Evolutionary conservation across 2,329 filamentous ascomycete genomes (phyloP).

Genomic region (Monosporascus sp.): DNA sequence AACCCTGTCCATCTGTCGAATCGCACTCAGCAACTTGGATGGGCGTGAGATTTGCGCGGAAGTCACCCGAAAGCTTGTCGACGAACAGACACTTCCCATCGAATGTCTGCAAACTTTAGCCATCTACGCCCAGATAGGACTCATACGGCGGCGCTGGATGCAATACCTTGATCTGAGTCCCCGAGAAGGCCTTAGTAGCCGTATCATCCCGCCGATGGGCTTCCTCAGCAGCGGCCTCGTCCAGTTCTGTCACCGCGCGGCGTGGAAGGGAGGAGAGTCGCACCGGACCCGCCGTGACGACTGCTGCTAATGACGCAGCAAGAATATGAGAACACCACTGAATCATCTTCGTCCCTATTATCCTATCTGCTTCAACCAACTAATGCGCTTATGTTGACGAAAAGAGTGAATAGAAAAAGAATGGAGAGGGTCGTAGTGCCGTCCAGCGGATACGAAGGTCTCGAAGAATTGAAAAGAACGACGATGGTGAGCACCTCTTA

Average conservation of each 20-base stretch:
- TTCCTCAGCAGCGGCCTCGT: conserved; percentile 35
- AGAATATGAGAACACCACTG: conserved; percentile 6
- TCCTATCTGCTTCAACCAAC: no score
- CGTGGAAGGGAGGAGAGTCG: conserved; percentile 5
- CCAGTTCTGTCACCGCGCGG: conserved; percentile 28
- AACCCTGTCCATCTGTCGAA: conserved; percentile 34
- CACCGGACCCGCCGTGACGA: conserved; percentile 15
- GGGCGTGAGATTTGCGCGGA: conserved; percentile 38
- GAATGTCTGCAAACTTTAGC: conserved; percentile 27
- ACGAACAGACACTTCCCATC: conserved; percentile 37
- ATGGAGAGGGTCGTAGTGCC: not conserved
- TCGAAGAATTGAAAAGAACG: not conserved
- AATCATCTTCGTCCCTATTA: not conserved
- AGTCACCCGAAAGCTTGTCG: conserved; percentile 39
- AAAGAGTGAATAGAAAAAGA: not conserved
- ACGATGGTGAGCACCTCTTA: not conserved
- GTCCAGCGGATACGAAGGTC: not conserved
- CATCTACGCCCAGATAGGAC: not conserved
- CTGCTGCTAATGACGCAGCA: conserved; percentile 7
- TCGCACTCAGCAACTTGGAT: conserved; percentile 36
- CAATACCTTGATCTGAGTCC: conserved; percentile 32
- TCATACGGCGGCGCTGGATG: not conserved
- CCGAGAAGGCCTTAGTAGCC: conserved; percentile 35
- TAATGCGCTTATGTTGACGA: not conserved
- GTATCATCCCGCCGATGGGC: conserved; percentile 37